phyloP scores from a whole-genome alignment of 805 yeast species.

The Ogataea saltuana region DNA sequence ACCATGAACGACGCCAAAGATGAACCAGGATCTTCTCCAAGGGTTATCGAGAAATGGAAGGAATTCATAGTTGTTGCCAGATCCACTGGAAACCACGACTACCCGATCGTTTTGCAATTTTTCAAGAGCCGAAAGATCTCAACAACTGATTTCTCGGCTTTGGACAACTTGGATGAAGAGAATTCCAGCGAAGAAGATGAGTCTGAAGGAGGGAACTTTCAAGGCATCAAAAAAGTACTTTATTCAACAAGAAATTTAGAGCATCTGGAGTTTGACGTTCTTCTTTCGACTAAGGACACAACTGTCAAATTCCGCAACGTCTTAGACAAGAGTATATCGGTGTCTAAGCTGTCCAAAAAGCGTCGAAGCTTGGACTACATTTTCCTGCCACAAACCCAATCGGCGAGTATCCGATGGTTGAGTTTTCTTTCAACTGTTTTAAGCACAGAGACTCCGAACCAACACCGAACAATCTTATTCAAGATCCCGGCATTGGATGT shows the following conservation, averaged over 20 bases:
- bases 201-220: slow-evolving; percentile 5
- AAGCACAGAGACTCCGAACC: slow-evolving; percentile 29
- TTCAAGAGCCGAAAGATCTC: slow-evolving; percentile 47
- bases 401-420: slow-evolving; percentile 63
- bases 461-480: slow-evolving; percentile 30
- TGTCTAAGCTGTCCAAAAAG: slow-evolving; percentile 36
- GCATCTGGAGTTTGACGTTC: slow-evolving; percentile 23
- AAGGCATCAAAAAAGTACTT: neutral
- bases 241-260: slow-evolving; percentile 13
- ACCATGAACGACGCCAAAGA: slow-evolving; percentile 45
- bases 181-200: slow-evolving; percentile 13
- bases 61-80: slow-evolving; percentile 76
- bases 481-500: slow-evolving; percentile 48
- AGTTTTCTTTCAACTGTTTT: slow-evolving; percentile 52
- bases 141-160: slow-evolving; percentile 17
- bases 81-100: slow-evolving; percentile 49
- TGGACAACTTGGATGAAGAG: slow-evolving; percentile 13
- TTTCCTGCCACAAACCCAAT: slow-evolving; percentile 52
- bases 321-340: slow-evolving; percentile 68
- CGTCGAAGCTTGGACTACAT: slow-evolving; percentile 41
- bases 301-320: slow-evolving; percentile 58
- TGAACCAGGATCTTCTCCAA: slow-evolving; percentile 41
- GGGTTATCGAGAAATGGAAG: slow-evolving; percentile 72
- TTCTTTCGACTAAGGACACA: slow-evolving; percentile 25
- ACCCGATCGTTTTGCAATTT: slow-evolving; percentile 65